Base-by-base conservation (phyloP, 2,329 filamentous ascomycete species). In the Niveomyces coronatus region DNA sequence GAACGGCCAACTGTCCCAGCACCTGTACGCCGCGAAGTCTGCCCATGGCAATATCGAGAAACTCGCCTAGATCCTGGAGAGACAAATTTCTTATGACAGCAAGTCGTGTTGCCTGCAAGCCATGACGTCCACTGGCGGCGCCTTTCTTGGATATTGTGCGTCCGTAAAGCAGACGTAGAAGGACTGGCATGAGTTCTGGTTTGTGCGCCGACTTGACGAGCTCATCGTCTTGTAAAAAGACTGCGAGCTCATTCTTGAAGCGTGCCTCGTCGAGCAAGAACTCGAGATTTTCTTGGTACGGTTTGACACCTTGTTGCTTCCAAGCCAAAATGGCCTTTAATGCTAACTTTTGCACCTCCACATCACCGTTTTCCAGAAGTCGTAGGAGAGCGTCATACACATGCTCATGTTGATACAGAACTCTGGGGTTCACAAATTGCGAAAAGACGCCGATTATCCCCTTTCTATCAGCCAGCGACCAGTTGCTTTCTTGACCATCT, bases 241-340 rank as follows among this genome's bases (percentile, higher is more conserved):
- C 77, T 1, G 86, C 82, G n/a, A 98, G 71, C 55, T 96, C 89
- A 52, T 96, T 91, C 53, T 87, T 85, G 62, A 96, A 94, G 34
- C 85, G 76, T 17, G 84, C 79, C 45, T 96, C 91, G 47, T 98
- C 91, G 8, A 96, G 72, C 2, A 98, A 68, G 49, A 86, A 88
- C 44, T 86, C 72, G 17, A 98, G 62, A 48, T 88, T 85, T 48
- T 95, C 87, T 50, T 87, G 77, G 53, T 96, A 94, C 1, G 79
- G 71, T 43, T 71, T 72, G 35, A 98, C 68, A 8, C 72, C 77
- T 3, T 80, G 70, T 41, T 83, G 75, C 56, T 94, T 96, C 89
- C 91, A 98, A 0, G 86, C 76, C 37, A 95, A 68, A 7, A 98
- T 74, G 8, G 82, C 84, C 56, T 87, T 88, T 24, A 98, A 68